phyloP scores from a whole-genome alignment of 257 asterid genomes.

The Solanum rostratum region DNA sequence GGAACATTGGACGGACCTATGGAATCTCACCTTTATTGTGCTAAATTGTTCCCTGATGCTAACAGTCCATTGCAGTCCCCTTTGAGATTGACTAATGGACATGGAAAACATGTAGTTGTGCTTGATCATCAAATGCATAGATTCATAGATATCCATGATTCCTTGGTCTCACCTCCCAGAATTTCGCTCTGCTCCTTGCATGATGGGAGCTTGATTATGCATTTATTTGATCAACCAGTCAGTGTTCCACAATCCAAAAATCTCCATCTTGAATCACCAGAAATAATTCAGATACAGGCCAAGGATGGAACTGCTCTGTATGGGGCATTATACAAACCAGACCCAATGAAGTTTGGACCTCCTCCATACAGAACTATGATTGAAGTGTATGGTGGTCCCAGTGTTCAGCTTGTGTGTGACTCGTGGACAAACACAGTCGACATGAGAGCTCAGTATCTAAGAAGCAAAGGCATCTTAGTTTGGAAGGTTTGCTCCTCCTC shows the following conservation, averaged over 20 bases:
- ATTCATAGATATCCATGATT: slow-evolving; percentile 70
- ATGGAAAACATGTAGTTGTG: slow-evolving; percentile 71
- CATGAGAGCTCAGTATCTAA: slow-evolving; percentile 85
- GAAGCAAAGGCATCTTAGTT: slow-evolving; percentile 78
- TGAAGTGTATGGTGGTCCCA: slow-evolving; percentile 93
- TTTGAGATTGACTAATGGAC: slow-evolving; percentile 58
- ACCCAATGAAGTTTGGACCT: slow-evolving; percentile 62
- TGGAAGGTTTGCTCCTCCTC: slow-evolving; percentile 64
- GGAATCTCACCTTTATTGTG: slow-evolving; percentile 75
- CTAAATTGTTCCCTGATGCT: slow-evolving; percentile 36
- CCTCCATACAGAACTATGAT: slow-evolving; percentile 93
- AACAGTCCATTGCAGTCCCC: slow-evolving; percentile 31
- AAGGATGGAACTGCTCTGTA: slow-evolving; percentile 65
- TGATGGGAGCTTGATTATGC: slow-evolving; percentile 48
- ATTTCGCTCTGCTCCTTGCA: slow-evolving; percentile 53
- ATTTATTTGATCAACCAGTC: slow-evolving; percentile 49
- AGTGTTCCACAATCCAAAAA: slow-evolving; percentile 31
- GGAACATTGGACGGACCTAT: slow-evolving; percentile 73
- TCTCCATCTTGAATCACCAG: slow-evolving; percentile 64
- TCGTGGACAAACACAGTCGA: slow-evolving; percentile 88
- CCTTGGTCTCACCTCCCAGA: slow-evolving; percentile 63
- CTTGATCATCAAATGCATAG: slow-evolving; percentile 80
- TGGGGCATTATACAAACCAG: slow-evolving; percentile 77
- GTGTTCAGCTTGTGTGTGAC: slow-evolving; percentile 69
- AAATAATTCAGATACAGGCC: slow-evolving; percentile 48